phyloP scores from a whole-genome alignment of 208 protist species.

The Leishmania martiniquensis region DNA sequence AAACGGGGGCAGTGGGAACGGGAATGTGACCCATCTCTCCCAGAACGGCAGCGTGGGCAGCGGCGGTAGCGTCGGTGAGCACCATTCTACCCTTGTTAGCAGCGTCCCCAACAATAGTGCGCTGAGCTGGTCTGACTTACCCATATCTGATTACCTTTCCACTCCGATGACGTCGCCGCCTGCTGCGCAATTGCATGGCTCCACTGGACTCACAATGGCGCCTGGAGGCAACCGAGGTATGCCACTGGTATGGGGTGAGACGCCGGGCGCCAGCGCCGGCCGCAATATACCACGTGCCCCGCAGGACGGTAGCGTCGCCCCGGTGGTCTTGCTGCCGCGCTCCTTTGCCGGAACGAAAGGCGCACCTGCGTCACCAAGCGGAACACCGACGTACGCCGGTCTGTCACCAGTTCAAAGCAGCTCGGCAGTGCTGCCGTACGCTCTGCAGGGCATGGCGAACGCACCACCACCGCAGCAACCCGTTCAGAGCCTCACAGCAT shows the following conservation, averaged over 20 bases:
- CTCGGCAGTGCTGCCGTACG: background rate
- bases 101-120: slow-evolving; percentile 2
- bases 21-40: background rate
- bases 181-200: slow-evolving; percentile 9
- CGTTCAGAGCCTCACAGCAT: background rate
- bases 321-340: background rate
- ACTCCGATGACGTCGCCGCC: slow-evolving; percentile 15
- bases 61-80: background rate
- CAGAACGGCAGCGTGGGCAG: background rate
- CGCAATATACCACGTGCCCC: background rate
- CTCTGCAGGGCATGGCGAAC: background rate
- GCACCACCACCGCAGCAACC: background rate
- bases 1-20: background rate
- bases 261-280: background rate
- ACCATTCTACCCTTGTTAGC: background rate
- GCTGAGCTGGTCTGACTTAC: slow-evolving; percentile 18
- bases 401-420: background rate
- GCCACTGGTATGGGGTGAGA: background rate
- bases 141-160: slow-evolving; percentile 14
- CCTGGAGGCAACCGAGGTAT: background rate
- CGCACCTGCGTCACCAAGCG: background rate
- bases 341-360: background rate
- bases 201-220: background rate
- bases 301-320: background rate
- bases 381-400: background rate